Base-by-base conservation (phyloP, 2,329 filamentous ascomycete genomes). In the Xylaria sp. region DNA sequence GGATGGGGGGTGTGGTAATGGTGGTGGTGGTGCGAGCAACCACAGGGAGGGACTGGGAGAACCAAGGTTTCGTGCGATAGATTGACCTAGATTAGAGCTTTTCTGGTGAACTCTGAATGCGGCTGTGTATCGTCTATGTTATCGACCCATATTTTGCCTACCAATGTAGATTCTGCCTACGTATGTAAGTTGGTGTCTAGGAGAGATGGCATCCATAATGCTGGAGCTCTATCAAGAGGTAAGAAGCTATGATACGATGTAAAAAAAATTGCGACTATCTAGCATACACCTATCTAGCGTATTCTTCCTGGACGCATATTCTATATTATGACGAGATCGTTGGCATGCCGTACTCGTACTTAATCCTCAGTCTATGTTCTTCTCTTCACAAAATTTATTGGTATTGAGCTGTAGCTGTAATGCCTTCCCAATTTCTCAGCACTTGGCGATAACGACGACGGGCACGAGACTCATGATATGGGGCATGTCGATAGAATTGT, bases 11-110 rank as follows among this genome's bases (percentile, higher is more conserved):
- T 41, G 33, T 28, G 31, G 20, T 65, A n/a, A n/a, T n/a, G 62
- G 23, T 28, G 28, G 33, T 36, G 3, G 25, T 18, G 51, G 56
- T 43, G 36, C 15, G 7, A 15, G 39, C 36, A 25, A 46, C 41
- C 41, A 46, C 13, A 7, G 41, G 39, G 23, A n/a, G 15, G 20
- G 23, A n/a, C 41, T 43, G 28, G 13, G 58, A 55, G 39, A 55
- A 58, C 58, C 60, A 70, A 46, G 68, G 54, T 69, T 55, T n/a
- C 18, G 6, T 33, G 36, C 48, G 46, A 63, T 63, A 20, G 67
- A 66, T 63, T 63, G 58, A 66, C 62, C 67, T 55, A 59, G 67
- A 62, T 62, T 58, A 62, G 57, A 62, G 57, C 36, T 28, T 15
- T 36, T 39, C 48, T 33, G 20, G 52, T 52, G 41, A 10, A 36